These are phyloP conservation scores for Puccinia triticina DNA, from an alignment of 1,284 basidiomycete genomes.

Conservation along the genomic window DNA sequence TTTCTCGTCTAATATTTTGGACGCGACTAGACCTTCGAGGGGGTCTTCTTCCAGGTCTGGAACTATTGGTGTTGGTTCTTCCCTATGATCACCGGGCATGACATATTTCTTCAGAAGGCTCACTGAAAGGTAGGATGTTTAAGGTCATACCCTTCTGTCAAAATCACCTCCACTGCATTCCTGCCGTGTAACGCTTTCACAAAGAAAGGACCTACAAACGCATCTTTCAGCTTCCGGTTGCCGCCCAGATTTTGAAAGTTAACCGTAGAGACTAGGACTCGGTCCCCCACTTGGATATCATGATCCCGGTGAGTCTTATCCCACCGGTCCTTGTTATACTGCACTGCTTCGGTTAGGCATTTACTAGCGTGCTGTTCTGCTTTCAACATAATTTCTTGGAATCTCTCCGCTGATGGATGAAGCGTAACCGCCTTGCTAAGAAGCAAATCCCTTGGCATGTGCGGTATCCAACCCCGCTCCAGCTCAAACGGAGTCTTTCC, in stretches of 20 bases:
- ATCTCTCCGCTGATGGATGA: not conserved
- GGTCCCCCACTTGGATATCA: too few species aligned
- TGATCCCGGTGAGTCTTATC: too few species aligned
- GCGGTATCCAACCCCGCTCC: too few species aligned
- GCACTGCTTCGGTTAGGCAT: not conserved
- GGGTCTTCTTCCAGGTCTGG: not conserved
- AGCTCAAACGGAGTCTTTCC: not conserved
- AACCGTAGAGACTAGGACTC: too few species aligned
- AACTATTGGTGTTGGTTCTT: too few species aligned
- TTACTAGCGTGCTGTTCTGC: not conserved
- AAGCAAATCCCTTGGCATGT: too few species aligned
- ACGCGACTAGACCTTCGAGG: not conserved
- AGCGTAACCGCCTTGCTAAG: not conserved
- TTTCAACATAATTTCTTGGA: conserved; percentile 9
- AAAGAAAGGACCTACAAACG: conserved; percentile 15
- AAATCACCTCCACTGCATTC: not conserved
- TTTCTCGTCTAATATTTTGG: too few species aligned
- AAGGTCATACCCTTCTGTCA: not conserved
- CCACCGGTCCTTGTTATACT: not conserved
- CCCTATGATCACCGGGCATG: too few species aligned
- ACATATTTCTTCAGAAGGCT: not conserved
- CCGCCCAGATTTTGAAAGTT: not conserved
- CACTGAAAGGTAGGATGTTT: not conserved
- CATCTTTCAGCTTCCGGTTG: not conserved
- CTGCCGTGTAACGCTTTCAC: too few species aligned